Percentiles rank a stretch among this genome's conserved stretches.
Evolutionary conservation across 352 stramenopile genomes (phyloP).

Genomic region (Globisporangium irregulare): DNA sequence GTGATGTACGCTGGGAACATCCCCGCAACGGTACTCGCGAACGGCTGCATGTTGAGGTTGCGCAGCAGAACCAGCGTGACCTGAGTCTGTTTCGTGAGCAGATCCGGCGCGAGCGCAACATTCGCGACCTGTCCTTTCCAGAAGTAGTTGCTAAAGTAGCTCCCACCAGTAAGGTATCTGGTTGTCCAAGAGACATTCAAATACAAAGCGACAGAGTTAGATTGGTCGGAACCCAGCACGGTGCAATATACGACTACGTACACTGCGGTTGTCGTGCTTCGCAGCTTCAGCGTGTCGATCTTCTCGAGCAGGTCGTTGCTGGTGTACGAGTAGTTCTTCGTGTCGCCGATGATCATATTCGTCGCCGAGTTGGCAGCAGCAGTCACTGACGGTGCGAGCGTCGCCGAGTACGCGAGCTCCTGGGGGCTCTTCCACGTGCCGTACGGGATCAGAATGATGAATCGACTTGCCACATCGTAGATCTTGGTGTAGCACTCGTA

Average conservation of each 20-base stretch:
- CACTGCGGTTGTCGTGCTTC: not conserved
- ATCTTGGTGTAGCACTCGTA: constrained; percentile 3
- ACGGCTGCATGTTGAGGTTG: constrained; percentile 1
- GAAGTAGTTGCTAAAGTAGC: not conserved
- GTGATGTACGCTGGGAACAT: not conserved
- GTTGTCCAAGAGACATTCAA: not conserved
- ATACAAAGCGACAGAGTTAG: not conserved
- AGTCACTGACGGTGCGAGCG: not conserved
- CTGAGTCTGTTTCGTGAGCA: not conserved
- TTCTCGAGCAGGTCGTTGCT: constrained; percentile 6
- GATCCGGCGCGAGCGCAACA: constrained; percentile 1
- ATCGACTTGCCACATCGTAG: not conserved
- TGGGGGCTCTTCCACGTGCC: not conserved
- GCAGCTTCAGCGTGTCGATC: constrained; percentile 2
- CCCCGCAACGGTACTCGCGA: not conserved
- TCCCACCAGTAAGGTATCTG: not conserved
- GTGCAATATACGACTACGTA: not conserved
- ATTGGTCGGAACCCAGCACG: not conserved
- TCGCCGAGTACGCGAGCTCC: not conserved
- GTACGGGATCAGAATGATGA: constrained; percentile 1
- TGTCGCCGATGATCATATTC: not conserved
- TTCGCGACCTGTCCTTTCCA: constrained; percentile 7
- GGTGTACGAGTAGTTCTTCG: constrained; percentile 1
- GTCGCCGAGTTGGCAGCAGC: not conserved
- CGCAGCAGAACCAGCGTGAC: not conserved